Evolutionary conservation across 768 basidiomycete species (phyloP).

Genomic region (Xerocomellus intermedius): DNA sequence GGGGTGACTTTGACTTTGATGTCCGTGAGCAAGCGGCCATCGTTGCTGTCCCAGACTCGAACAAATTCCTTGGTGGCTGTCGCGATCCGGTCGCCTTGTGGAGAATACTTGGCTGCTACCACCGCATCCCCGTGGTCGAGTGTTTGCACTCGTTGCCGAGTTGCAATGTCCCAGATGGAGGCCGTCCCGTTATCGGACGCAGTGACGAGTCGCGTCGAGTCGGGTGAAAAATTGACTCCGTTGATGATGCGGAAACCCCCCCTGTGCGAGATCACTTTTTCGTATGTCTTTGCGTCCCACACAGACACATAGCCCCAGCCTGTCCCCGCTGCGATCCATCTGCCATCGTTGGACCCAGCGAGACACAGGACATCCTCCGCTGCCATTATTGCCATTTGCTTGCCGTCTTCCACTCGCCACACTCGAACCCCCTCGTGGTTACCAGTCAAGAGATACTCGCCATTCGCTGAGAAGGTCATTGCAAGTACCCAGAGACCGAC

Average conservation of each 20-base stretch:
- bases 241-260: too few relatives aligned
- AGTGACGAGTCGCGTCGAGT: background rate
- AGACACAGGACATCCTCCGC: too few relatives aligned
- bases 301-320: too few relatives aligned
- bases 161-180: background rate
- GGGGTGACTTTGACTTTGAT: background rate
- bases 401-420: background rate
- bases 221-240: slow-evolving; percentile 3
- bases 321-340: too few relatives aligned
- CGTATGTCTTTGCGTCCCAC: too few relatives aligned
- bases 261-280: too few relatives aligned
- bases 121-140: background rate
- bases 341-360: too few relatives aligned
- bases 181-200: background rate
- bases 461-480: background rate
- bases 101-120: background rate
- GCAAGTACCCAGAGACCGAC: background rate
- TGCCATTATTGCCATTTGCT: background rate
- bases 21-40: background rate
- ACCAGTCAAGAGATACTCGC: background rate
- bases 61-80: background rate
- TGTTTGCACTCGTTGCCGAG: background rate
- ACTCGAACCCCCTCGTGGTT: background rate
- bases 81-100: background rate
- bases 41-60: background rate